A percentile compares a stretch with the other conserved stretches of the same genome.
phyloP scores from a whole-genome alignment of 129 eudicot species.

The Silybum marianum region DNA sequence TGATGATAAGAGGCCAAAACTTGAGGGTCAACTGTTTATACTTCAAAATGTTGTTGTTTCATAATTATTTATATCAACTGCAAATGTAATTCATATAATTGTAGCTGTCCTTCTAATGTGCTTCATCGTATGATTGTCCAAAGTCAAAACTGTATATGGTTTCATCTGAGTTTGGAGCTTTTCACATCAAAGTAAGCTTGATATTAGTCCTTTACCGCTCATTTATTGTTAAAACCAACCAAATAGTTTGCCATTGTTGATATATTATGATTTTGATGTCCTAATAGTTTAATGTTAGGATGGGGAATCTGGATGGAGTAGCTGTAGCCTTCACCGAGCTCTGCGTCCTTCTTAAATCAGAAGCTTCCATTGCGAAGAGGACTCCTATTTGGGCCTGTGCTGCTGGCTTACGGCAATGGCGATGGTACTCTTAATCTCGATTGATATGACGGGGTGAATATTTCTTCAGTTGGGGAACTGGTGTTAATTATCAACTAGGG shows the following conservation, averaged over 20 bases:
- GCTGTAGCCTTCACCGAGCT: constrained; percentile 76
- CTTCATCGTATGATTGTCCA: not conserved
- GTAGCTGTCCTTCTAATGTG: not conserved
- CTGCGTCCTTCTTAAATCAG: constrained; percentile 70
- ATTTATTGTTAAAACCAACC: not conserved
- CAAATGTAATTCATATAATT: constrained; percentile 6
- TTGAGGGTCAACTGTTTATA: not conserved
- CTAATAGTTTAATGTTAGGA: constrained; percentile 38
- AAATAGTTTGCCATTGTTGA: not conserved
- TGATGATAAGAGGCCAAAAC: constrained; percentile 9
- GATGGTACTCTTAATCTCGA: constrained; percentile 30
- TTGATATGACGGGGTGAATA: constrained; percentile 15
- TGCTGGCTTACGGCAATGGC: constrained; percentile 57
- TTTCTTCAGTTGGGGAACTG: constrained; percentile 93
- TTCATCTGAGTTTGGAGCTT: not conserved
- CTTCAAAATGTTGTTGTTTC: not conserved
- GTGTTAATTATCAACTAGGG: constrained; percentile 96
- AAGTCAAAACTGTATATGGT: not conserved
- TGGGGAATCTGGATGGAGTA: constrained; percentile 88
- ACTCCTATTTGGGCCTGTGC: constrained; percentile 90
- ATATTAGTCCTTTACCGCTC: not conserved
- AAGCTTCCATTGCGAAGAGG: constrained; percentile 82
- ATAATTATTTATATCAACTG: not conserved
- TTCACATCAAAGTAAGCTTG: not conserved
- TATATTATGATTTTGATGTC: not conserved